Percentiles rank a stretch among this genome's conserved stretches.
These are phyloP conservation scores for Amylostereum areolatum DNA, from an alignment of 1,284 basidiomycete species.

Conservation along the genomic window DNA sequence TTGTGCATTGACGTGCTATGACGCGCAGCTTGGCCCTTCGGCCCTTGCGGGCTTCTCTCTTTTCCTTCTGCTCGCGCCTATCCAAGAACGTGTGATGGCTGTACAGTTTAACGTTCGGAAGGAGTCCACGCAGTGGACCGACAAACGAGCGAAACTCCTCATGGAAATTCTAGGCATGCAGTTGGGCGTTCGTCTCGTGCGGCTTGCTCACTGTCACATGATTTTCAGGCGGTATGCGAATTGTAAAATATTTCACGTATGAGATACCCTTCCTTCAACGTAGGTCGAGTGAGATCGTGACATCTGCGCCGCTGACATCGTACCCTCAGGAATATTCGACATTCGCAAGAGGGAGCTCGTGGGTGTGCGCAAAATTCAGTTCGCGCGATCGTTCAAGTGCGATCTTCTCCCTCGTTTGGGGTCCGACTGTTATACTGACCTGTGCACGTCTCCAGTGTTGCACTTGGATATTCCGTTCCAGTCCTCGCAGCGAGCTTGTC, in stretches of 20 bases:
- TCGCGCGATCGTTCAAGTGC: constrained; percentile 59
- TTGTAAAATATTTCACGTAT: constrained; percentile 76
- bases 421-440: constrained; percentile 2
- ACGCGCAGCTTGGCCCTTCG: constrained; percentile 59
- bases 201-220: constrained; percentile 1
- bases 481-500: constrained; percentile 70
- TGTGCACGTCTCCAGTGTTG: constrained; percentile 30
- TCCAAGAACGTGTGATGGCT: constrained; percentile 70
- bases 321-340: constrained; percentile 41
- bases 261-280: constrained; percentile 60
- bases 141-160: constrained; percentile 60
- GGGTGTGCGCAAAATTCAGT: constrained; percentile 51
- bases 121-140: constrained; percentile 64
- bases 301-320: constrained; percentile 1
- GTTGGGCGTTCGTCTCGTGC: constrained; percentile 4
- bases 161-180: constrained; percentile 53
- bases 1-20: background rate
- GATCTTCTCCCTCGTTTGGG: constrained; percentile 9
- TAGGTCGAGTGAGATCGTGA: constrained; percentile 23
- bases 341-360: constrained; percentile 50
- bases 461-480: constrained; percentile 50
- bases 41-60: constrained; percentile 76
- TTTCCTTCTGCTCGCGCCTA: constrained; percentile 62
- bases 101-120: constrained; percentile 58
- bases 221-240: constrained; percentile 52